Evolutionary conservation across 805 yeast species (phyloP), one percentile per base, ranked within the genome.

Genomic region (Komagataella pseudopastoris): DNA sequence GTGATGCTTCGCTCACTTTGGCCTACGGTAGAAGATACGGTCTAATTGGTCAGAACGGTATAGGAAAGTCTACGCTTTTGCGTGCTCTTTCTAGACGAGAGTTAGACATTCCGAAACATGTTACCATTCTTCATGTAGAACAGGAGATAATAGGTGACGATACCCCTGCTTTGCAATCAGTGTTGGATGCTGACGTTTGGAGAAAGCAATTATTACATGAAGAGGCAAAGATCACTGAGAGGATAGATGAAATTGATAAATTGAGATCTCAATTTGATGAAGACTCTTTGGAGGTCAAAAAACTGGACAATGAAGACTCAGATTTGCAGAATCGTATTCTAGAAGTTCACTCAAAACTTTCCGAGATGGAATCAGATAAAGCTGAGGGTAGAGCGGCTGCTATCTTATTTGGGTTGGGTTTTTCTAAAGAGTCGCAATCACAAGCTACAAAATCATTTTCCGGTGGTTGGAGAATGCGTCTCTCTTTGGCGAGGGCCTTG

Each of bases 391-490:
- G 95, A 66, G 99, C 99, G 14, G 97, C 98, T 2, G 81, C 95
- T 8, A 91, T 93, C 54, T 72, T 93, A 56, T 86, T 68, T 56
- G 99, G 99, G 64, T 75, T 93, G 55, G 99, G 99, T 52, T 93
- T 93, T 74, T 82, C 96, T 48, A 78, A 80, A 56, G 95, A 85
- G 60, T 78, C 96, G 5, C 99, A 93, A 66, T 70, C 73, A 48
- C 74, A 75, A 56, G 83, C 96, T 36, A 89, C 98, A 5, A 91
- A 88, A 57, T 77, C 89, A 23, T 93, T 93, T 66, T 89, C 97
- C 51, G 99, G 99, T 79, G 99, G 99, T 81, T 93, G 99, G 99
- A 85, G 99, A 78, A 93, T 93, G 99, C 86, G 99, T 74, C 77
- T 93, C 57, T 87, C 97, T n/a, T 76, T 93, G 54, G 99, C 99